phyloP scores from a whole-genome alignment of 352 stramenopile genomes.

The Pythium angustatum region DNA sequence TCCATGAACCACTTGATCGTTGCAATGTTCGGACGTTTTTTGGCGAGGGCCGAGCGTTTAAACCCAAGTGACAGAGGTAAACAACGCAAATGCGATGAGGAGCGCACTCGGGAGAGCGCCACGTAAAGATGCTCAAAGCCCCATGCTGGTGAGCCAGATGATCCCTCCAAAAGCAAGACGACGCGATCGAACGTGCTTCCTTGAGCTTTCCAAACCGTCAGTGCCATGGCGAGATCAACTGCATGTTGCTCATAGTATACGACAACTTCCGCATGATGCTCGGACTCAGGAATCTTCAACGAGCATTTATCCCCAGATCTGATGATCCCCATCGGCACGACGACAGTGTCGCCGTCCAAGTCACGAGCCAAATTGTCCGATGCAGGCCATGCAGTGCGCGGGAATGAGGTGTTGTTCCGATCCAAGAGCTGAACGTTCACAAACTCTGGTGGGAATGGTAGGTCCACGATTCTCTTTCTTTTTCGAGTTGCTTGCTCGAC shows the following conservation, averaged over 20 bases:
- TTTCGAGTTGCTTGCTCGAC: neutral
- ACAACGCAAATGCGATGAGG: neutral
- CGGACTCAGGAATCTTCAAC: neutral
- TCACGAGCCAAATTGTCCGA: too few relatives aligned
- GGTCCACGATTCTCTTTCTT: neutral
- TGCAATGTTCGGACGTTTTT: too few relatives aligned
- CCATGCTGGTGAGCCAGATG: neutral
- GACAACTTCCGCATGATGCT: neutral
- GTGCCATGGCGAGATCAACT: conserved; percentile 1
- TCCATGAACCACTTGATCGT: too few relatives aligned
- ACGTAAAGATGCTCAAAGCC: conserved; percentile 12
- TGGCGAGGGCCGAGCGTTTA: too few relatives aligned
- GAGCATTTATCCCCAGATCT: neutral
- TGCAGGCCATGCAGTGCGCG: neutral
- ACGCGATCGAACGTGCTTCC: conserved; percentile 9
- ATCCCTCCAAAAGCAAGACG: conserved; percentile 4
- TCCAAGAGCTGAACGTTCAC: neutral
- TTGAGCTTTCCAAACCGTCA: conserved; percentile 15
- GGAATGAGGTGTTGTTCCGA: neutral
- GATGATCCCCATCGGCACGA: conserved; percentile 6
- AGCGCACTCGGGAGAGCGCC: conserved; percentile 2
- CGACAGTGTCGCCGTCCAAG: neutral
- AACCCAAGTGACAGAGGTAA: too few relatives aligned
- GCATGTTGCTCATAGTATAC: conserved; percentile 1
- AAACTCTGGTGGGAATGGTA: neutral